These are phyloP conservation scores for Ophiorrhiza pumila DNA, from an alignment of 257 asterid species.

Conservation along the genomic window DNA sequence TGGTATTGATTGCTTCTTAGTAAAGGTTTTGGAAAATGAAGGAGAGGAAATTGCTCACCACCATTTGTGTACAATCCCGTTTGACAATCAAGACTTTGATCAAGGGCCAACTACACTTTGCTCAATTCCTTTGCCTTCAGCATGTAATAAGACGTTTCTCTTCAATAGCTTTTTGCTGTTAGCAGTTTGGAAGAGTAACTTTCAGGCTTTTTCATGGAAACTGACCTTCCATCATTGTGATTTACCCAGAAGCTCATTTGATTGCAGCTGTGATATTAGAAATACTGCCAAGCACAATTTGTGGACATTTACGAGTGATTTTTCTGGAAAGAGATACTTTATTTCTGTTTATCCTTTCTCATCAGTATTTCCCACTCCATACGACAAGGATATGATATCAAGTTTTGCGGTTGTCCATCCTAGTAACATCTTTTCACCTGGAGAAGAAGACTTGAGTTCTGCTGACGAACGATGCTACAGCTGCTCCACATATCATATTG, in stretches of 20 bases:
- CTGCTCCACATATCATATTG: conserved; percentile 69
- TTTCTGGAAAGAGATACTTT: conserved; percentile 49
- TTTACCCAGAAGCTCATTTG: conserved; percentile 34
- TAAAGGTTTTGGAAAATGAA: conserved; percentile 37
- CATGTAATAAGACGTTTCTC: conserved; percentile 41
- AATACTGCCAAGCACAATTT: conserved; percentile 30
- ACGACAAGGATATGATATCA: conserved; percentile 49
- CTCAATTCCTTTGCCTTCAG: conserved; percentile 61
- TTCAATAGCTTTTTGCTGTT: conserved; percentile 66
- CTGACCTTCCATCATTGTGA: conserved; percentile 53
- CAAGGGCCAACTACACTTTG: conserved; percentile 53
- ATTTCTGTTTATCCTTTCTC: conserved; percentile 64
- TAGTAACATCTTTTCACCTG: conserved; percentile 36
- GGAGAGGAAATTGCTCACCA: conserved; percentile 39
- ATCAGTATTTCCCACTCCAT: conserved; percentile 62
- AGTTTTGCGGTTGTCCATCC: conserved; percentile 68
- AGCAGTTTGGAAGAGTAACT: conserved; percentile 67
- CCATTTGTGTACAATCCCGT: conserved; percentile 54
- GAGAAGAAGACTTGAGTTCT: conserved; percentile 36
- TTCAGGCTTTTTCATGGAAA: conserved; percentile 84
- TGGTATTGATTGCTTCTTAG: conserved; percentile 68
- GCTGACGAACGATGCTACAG: conserved; percentile 35
- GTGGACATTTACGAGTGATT: conserved; percentile 51
- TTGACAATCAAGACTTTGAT: conserved; percentile 37
- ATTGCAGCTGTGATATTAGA: conserved; percentile 25